These are phyloP conservation scores for Klebsormidium nitens DNA, from an alignment of 139 green algal genomes.

Conservation along the genomic window DNA sequence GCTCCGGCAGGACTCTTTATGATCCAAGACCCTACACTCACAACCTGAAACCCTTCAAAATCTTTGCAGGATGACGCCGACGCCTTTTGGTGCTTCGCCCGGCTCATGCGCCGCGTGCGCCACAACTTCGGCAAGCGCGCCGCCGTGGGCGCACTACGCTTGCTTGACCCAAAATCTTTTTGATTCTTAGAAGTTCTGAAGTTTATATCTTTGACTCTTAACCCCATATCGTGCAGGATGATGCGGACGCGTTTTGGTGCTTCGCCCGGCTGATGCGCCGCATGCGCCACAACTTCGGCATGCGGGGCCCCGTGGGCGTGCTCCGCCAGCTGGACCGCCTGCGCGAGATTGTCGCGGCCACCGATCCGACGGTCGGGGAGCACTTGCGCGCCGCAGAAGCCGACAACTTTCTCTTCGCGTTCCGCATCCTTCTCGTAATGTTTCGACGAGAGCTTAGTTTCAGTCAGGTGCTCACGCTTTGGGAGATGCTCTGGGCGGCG, in stretches of 20 bases:
- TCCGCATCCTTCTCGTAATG: constrained; percentile 73
- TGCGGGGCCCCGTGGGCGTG: constrained; percentile 19
- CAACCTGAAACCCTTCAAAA: too few relatives aligned
- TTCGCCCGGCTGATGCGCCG: constrained; percentile 71
- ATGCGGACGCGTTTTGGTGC: constrained; percentile 77
- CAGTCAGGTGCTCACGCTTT: constrained; percentile 35
- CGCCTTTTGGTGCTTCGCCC: constrained; percentile 75
- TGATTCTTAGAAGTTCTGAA: too few relatives aligned
- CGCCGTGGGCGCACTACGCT: constrained; percentile 63
- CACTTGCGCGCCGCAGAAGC: constrained; percentile 50
- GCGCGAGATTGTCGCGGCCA: not conserved
- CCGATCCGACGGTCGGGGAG: constrained; percentile 8
- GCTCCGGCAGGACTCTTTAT: constrained; percentile 6
- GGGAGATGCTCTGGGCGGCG: constrained; percentile 36
- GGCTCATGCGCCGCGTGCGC: constrained; percentile 59
- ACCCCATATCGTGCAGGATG: too few relatives aligned
- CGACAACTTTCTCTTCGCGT: constrained; percentile 73
- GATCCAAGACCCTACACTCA: too few relatives aligned
- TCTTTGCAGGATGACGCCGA: constrained; percentile 69
- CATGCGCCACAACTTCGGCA: constrained; percentile 42
- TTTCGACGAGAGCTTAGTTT: constrained; percentile 66
- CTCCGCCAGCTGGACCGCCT: constrained; percentile 14
- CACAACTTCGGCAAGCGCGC: too few relatives aligned
- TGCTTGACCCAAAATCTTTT: too few relatives aligned
- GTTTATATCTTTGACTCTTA: too few relatives aligned